Evolutionary conservation across 495 filamentous ascomycete species (phyloP).

Genomic region (Corynascus novoguineensis): DNA sequence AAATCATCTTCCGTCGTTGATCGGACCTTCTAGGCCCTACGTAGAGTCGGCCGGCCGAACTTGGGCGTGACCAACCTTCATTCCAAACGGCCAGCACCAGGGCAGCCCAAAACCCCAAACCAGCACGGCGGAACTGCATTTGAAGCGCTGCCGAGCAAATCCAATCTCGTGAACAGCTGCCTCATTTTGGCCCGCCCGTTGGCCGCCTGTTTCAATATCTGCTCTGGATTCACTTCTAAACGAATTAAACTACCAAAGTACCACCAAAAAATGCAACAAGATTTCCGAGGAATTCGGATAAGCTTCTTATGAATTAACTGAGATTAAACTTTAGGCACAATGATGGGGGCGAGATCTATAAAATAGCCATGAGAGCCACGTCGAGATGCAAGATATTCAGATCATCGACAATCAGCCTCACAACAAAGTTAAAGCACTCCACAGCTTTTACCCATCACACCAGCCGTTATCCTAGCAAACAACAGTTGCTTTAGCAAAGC

Average conservation of each 20-base stretch:
- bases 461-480: neutral
- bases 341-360: neutral
- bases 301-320: too few species aligned
- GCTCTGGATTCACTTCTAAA: too few species aligned
- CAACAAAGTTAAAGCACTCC: neutral
- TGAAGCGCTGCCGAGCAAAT: neutral
- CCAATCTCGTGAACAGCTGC: neutral
- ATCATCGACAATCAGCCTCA: neutral
- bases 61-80: neutral
- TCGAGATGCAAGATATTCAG: neutral
- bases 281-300: too few species aligned
- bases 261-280: too few species aligned
- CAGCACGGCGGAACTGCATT: neutral
- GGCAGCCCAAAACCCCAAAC: neutral
- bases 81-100: neutral
- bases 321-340: neutral
- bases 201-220: neutral
- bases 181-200: neutral
- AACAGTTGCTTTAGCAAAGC: neutral
- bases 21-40: too few species aligned
- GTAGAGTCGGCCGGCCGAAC: neutral
- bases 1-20: too few species aligned
- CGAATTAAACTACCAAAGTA: too few species aligned
- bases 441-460: neutral
- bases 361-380: neutral